phyloP scores from a whole-genome alignment of 129 eudicot species.

The Oenanthe sinensis region DNA sequence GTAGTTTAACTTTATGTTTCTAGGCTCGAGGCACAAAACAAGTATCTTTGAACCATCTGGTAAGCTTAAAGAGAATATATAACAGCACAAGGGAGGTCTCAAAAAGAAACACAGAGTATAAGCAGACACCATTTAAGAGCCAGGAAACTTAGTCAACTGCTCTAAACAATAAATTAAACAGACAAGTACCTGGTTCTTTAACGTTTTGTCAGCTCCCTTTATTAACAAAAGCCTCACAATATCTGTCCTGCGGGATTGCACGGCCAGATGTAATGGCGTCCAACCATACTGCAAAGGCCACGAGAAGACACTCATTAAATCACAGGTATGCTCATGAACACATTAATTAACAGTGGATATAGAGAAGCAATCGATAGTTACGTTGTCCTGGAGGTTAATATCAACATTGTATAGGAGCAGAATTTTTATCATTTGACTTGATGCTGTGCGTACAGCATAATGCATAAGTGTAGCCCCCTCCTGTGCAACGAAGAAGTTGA shows the following conservation, averaged over 20 bases:
- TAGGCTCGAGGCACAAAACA: background rate
- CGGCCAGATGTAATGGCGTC: constrained; percentile 95
- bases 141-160: background rate
- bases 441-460: constrained; percentile 77
- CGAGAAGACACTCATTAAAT: constrained; percentile 11
- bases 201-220: constrained; percentile 76
- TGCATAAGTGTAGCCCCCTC: constrained; percentile 97
- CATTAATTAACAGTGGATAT: background rate
- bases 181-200: constrained; percentile 51
- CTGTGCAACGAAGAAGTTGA: constrained; percentile 29
- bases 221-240: constrained; percentile 71
- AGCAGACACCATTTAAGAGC: background rate
- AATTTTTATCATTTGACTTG: constrained; percentile 76
- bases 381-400: constrained; percentile 82
- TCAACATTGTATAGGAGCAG: constrained; percentile 80
- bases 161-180: background rate
- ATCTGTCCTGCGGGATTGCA: constrained; percentile 90
- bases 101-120: background rate
- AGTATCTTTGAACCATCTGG: background rate
- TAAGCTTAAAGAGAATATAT: background rate
- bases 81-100: background rate
- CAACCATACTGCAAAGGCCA: constrained; percentile 64
- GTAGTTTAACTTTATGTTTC: background rate
- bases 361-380: constrained; percentile 21
- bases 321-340: background rate